Percentiles rank a stretch among this genome's conserved stretches.
Evolutionary conservation across 1,284 basidiomycete genomes (phyloP).

Genomic region (Sphagnurus paluster): DNA sequence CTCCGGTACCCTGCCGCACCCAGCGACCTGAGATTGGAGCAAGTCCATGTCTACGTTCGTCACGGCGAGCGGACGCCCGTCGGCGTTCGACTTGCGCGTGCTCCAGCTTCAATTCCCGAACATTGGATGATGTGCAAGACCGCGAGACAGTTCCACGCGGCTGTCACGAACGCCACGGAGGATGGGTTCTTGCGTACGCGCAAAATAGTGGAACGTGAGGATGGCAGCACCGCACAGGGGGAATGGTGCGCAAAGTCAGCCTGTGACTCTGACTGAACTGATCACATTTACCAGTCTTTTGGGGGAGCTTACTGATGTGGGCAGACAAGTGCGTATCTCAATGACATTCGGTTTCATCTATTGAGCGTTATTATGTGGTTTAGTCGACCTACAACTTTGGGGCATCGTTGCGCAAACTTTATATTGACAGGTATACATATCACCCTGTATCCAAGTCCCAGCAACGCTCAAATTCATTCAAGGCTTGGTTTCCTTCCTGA

Average conservation of each 20-base stretch:
- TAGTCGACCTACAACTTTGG: constrained; percentile 75
- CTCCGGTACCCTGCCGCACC: constrained; percentile 62
- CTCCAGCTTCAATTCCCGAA: constrained; percentile 66
- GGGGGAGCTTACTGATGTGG: constrained; percentile 80
- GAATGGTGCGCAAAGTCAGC: constrained; percentile 54
- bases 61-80: constrained; percentile 80
- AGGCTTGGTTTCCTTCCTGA: constrained; percentile 71
- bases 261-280: constrained; percentile 4
- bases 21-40: constrained; percentile 55
- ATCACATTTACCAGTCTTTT: constrained; percentile 48
- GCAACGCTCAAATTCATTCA: neutral
- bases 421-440: constrained; percentile 61
- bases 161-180: constrained; percentile 38
- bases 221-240: constrained; percentile 54
- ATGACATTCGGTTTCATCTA: neutral
- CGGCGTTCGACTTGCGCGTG: constrained; percentile 56
- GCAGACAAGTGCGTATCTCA: constrained; percentile 52
- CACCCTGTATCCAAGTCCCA: neutral
- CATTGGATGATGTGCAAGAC: constrained; percentile 71
- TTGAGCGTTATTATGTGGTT: constrained; percentile 7
- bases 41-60: constrained; percentile 73
- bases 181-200: constrained; percentile 35
- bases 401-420: constrained; percentile 59
- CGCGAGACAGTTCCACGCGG: constrained; percentile 52
- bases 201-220: constrained; percentile 54